Evolutionary conservation across 1,139 yeast species (phyloP), one percentile per base, ranked within the genome.

Genomic region (Scheffersomyces lignicola): DNA sequence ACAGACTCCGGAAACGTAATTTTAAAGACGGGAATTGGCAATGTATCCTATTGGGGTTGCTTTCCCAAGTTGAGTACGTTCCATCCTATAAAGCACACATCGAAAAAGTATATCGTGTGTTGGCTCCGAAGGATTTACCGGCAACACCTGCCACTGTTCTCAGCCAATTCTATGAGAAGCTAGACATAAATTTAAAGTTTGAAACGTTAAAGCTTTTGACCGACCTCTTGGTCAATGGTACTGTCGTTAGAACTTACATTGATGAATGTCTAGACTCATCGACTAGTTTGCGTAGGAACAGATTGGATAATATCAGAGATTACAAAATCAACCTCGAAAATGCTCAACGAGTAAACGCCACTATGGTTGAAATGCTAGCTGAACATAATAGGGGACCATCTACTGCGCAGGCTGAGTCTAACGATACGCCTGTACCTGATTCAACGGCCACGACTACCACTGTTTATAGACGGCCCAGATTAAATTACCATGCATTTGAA

Each of bases 21-120:
- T 92, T 85, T 55, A 80, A 75, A 49, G 90, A 87, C 49, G 96
- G 96, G 4, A 80, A 80, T 38, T 90, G 97, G 96, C 83, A 87
- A 49, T 72, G 83, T 29, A 76, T 84, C 31, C 59, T 89, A 23
- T 58, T 89, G 30, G 96, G 96, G 13, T 68, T 89, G 4, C 67
- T 89, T 20, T 72, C 82, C 1, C 58, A 76, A 34, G 76, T 83
- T 8, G 79, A 80, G 31, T 70, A 78, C 46, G 70, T 81, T 21
- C 78, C 81, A 0, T 71, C 73, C 14, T 83, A 76, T 61, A 54
- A 65, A 20, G 62, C 64, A 0, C 57, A 60, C 5, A 74, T 83
- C 37, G 64, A 60, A 11, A 60, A 64, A 25, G 73, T 78, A 2
- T 74, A 69, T 41, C 69, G 69, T 31, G 52, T 60, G 2, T 57